Base-by-base conservation (phyloP, 1,139 yeast species). In the Saccharomyces hybrid region DNA sequence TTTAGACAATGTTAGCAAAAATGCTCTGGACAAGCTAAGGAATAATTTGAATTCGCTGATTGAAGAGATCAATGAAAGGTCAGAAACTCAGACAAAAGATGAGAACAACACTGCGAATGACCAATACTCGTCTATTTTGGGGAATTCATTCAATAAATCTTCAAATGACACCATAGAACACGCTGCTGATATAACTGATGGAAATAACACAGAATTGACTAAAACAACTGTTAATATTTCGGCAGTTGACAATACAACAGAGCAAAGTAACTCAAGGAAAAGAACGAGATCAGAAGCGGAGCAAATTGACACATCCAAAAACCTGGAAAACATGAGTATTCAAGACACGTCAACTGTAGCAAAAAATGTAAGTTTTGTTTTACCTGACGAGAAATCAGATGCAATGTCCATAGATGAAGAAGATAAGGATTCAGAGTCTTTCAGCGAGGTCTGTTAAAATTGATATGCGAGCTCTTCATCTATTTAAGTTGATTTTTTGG, bases 1-100 rank as follows among this genome's bases (percentile, higher is more conserved):
- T 2, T 52, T 65, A 4, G 88, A 83, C 62, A 69, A 71, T 5
- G 64, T 73, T 1, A 73, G 82, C 0, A 71, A 67, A 49, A 81
- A 76, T 59, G 76, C 79, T 8, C 69, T 82, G 51, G 76, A 71
- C n/a, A 76, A 74, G 54, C 80, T 83, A 59, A 65, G 70, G 34
- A 64, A 63, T 3, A 55, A 56, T 2, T 38, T 64, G 26, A 56
- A 50, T n/a, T 58, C 56, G 4, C 60, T 59, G 9, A 62, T 71
- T 0, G 61, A 60, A 49, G 64, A 58, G 16, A 59, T 57, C 8
- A 58, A 57, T 25, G 66, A 64, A 20, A 51, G 55, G 42, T 55
- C 54, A 1, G 51, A 26, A 11, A 55, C 56, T 25, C 53, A 56
- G n/a, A 54, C 56, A 0, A 57, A 59, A 23, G 64, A 63, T 28